Conservation (phyloP, 352 stramenopile genomes). For the Phytophthora foliorum region DNA sequence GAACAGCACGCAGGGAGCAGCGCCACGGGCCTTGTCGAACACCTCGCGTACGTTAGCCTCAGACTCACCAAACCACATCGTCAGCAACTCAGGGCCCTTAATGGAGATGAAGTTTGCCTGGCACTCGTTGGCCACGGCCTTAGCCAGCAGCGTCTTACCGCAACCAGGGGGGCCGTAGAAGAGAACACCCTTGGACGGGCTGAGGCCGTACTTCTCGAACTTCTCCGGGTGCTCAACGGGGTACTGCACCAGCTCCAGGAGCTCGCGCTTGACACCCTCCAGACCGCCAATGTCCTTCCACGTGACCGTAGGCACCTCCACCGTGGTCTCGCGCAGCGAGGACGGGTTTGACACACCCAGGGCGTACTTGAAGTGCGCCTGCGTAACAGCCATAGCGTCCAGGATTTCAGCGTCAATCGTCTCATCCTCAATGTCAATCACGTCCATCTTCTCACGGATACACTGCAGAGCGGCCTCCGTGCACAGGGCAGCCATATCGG, state of each 20-base stretch:
- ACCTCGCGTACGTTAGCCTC: slow-evolving; percentile 99
- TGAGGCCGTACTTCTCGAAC: slow-evolving; percentile 98
- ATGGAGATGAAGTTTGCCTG: slow-evolving; percentile 99
- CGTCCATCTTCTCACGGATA: slow-evolving; percentile 99
- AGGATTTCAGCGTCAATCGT: slow-evolving; percentile 99
- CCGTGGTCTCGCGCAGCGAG: slow-evolving; percentile 98
- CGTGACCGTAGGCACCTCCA: slow-evolving; percentile 98
- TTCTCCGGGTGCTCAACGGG: slow-evolving; percentile 99
- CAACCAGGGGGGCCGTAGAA: slow-evolving; percentile 99
- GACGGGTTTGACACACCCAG: slow-evolving; percentile 98
- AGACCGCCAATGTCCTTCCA: slow-evolving; percentile 99
- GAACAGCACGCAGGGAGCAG: slow-evolving; percentile 99
- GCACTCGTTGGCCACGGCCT: slow-evolving; percentile 99
- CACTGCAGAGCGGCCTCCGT: slow-evolving; percentile 99
- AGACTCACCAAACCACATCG: slow-evolving; percentile 99
- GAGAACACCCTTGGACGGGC: slow-evolving; percentile 97
- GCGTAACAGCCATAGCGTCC: slow-evolving; percentile 98
- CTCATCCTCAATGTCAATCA: slow-evolving; percentile 99
- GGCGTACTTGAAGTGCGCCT: slow-evolving; percentile 99
- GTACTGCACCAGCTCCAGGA: slow-evolving; percentile 99
- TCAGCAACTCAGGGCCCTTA: slow-evolving; percentile 99
- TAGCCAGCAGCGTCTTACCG: slow-evolving; percentile 99
- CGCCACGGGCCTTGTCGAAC: slow-evolving; percentile 98
- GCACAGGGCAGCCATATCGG: slow-evolving; percentile 99
- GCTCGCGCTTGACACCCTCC: slow-evolving; percentile 98